Evolutionary conservation across 106 monocot genomes (phyloP).

Genomic region (Cymbidium sinense): DNA sequence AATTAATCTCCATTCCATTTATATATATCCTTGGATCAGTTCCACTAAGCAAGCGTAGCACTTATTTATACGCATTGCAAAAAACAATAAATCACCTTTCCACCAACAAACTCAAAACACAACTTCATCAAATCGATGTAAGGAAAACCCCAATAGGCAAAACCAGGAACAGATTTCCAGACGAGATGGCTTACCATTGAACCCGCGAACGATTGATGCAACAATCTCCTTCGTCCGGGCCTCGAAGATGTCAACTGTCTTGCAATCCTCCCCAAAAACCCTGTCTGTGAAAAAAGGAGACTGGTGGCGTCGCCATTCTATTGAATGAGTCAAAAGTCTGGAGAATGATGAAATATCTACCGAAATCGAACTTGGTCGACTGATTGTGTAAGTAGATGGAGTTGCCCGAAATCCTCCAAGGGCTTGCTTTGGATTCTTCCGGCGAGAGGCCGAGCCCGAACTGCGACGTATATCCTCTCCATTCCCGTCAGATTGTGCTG

Average conservation of each 20-base stretch:
- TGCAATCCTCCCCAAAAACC: constrained; percentile 76
- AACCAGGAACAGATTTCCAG: not conserved
- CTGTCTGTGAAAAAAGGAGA: constrained; percentile 41
- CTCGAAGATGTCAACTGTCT: constrained; percentile 52
- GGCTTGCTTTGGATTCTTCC: constrained; percentile 64
- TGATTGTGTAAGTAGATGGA: constrained; percentile 50
- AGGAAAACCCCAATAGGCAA: not conserved
- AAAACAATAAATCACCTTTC: too few species aligned
- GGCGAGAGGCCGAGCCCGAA: constrained; percentile 65
- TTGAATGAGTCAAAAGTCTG: not conserved
- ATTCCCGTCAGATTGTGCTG: constrained; percentile 10
- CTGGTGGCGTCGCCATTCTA: not conserved
- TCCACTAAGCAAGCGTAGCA: too few species aligned
- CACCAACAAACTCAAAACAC: too few species aligned
- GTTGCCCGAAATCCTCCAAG: constrained; percentile 74
- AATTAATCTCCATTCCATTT: not conserved
- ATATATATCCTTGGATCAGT: too few species aligned
- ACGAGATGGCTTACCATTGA: constrained; percentile 47
- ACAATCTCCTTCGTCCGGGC: constrained; percentile 80
- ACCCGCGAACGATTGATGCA: constrained; percentile 67
- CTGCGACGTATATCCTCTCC: constrained; percentile 82
- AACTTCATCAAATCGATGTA: not conserved
- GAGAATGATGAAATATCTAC: constrained; percentile 14
- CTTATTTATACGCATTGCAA: too few species aligned
- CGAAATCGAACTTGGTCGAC: constrained; percentile 68